phyloP scores from a whole-genome alignment of 768 basidiomycete genomes.

The Termitomyces bulborhizus region DNA sequence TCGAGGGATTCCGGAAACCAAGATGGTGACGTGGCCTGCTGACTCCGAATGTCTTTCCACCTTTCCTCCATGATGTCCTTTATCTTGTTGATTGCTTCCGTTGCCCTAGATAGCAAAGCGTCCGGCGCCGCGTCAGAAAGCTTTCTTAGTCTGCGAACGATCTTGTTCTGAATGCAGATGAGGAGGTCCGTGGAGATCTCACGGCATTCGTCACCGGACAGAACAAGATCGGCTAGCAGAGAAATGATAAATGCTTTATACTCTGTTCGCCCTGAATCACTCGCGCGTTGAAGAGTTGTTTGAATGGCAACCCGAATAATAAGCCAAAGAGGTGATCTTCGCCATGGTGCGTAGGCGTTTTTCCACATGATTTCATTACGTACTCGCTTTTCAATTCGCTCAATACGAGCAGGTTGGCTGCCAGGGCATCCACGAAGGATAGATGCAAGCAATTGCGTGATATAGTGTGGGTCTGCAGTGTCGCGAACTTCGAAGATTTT shows the following conservation, averaged over 20 bases:
- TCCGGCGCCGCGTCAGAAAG: slow-evolving; percentile 21
- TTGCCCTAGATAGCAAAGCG: slow-evolving; percentile 14
- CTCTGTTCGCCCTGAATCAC: slow-evolving; percentile 3
- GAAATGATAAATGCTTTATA: slow-evolving; percentile 48
- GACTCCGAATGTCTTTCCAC: slow-evolving; percentile 25
- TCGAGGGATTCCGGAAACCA: slow-evolving; percentile 22
- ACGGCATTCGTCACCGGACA: slow-evolving; percentile 11
- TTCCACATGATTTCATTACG: slow-evolving; percentile 42
- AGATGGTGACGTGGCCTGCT: slow-evolving; percentile 16
- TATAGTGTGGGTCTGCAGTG: slow-evolving; percentile 37
- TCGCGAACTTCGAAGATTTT: slow-evolving; percentile 31
- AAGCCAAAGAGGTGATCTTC: slow-evolving; percentile 46
- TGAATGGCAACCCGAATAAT: slow-evolving; percentile 40
- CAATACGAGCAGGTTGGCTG: slow-evolving; percentile 21
- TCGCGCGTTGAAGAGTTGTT: slow-evolving; percentile 20
- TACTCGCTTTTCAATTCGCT: slow-evolving; percentile 34
- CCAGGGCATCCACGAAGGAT: slow-evolving; percentile 32
- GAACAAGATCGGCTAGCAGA: slow-evolving; percentile 25
- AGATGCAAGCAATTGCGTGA: slow-evolving; percentile 42
- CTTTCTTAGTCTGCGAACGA: slow-evolving; percentile 31
- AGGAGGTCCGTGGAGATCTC: slow-evolving; percentile 28
- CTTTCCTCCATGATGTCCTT: slow-evolving; percentile 21
- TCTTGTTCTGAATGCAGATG: slow-evolving; percentile 29
- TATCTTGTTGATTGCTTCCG: slow-evolving; percentile 14
- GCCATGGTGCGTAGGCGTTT: slow-evolving; percentile 34